Percentiles rank a stretch among this genome's conserved stretches.
phyloP scores from a whole-genome alignment of 164 flowering plant genomes.

The Litsea cubeba region DNA sequence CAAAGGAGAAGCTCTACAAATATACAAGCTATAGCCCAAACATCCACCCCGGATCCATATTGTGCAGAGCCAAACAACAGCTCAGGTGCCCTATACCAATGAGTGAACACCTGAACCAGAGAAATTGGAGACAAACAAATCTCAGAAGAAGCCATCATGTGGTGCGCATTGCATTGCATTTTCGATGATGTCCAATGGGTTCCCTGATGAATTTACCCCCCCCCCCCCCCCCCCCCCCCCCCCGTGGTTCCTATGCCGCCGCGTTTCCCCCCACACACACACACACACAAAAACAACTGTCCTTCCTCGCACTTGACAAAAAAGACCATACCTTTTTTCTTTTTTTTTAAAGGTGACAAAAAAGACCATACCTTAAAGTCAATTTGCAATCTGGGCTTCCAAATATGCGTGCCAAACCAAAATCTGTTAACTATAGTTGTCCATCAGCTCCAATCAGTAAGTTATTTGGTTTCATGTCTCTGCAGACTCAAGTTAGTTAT shows the following conservation, averaged over 20 bases:
- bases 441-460: slow-evolving; percentile 81
- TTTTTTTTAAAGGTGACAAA: neutral
- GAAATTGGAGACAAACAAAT: slow-evolving; percentile 4
- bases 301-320: no score
- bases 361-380: slow-evolving; percentile 62
- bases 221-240: neutral
- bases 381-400: slow-evolving; percentile 93
- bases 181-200: neutral
- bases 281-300: neutral
- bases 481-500: slow-evolving; percentile 24
- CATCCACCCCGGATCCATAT: slow-evolving; percentile 94
- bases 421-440: slow-evolving; percentile 88
- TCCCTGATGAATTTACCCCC: neutral
- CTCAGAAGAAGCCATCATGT: neutral
- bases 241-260: no score
- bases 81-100: slow-evolving; percentile 99
- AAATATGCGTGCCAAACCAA: slow-evolving; percentile 92
- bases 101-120: slow-evolving; percentile 75
- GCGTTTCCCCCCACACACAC: no score
- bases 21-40: slow-evolving; percentile 98
- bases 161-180: neutral
- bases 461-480: slow-evolving; percentile 99
- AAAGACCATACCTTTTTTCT: no score
- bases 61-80: slow-evolving; percentile 92
- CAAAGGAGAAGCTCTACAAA: slow-evolving; percentile 98